Percentiles rank a stretch among this genome's conserved stretches.
Conservation (phyloP, 495 filamentous ascomycete species). For the Entonaema liquescens region DNA sequence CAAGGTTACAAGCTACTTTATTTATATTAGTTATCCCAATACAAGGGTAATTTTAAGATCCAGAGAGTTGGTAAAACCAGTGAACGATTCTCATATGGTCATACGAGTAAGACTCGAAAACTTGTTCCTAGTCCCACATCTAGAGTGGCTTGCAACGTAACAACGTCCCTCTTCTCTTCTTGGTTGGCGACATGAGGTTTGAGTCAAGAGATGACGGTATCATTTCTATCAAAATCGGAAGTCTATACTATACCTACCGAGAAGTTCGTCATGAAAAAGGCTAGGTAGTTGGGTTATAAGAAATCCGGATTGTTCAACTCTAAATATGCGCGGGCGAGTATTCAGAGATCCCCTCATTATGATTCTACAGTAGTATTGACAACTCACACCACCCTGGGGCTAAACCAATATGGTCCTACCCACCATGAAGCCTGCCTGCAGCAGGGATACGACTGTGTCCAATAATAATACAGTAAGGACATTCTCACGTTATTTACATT, state of each 20-base stretch:
- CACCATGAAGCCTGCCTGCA: conserved; percentile 31
- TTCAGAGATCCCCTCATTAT: conserved; percentile 9
- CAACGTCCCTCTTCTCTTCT: neutral
- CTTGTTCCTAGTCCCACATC: neutral
- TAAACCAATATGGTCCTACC: conserved; percentile 36
- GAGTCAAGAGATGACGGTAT: neutral
- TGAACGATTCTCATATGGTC: neutral
- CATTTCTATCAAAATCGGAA: neutral
- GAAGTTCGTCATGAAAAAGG: neutral
- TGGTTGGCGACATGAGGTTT: neutral
- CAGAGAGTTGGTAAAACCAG: conserved; percentile 6
- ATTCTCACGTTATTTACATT: conserved; percentile 12
- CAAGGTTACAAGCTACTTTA: conserved; percentile 29
- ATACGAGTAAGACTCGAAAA: conserved; percentile 2
- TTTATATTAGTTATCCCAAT: neutral
- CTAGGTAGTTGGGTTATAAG: neutral
- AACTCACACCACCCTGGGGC: conserved; percentile 23
- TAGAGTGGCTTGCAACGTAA: neutral
- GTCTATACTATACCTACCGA: neutral
- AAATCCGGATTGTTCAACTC: neutral
- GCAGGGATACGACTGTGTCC: conserved; percentile 23
- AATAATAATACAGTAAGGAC: conserved; percentile 17
- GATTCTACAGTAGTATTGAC: conserved; percentile 28
- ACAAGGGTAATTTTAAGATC: neutral
- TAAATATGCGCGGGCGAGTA: neutral